A percentile compares a stretch with the other conserved stretches of the same genome.
These are phyloP conservation scores for Haemoproteus tartakovskyi DNA, from an alignment of 169 alveolate species.

Conservation along the genomic window DNA sequence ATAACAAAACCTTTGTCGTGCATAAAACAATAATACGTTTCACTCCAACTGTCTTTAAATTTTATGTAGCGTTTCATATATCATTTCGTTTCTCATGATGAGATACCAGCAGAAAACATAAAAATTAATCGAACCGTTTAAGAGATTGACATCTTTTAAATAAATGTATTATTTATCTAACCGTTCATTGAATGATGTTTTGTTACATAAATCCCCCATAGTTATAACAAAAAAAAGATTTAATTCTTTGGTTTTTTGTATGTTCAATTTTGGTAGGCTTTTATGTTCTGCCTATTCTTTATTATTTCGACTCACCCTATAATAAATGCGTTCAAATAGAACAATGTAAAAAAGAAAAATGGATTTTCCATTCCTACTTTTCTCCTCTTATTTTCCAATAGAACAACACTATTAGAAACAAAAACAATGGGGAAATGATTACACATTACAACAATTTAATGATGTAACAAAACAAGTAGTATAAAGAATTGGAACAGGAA, in stretches of 20 bases:
- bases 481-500: no score
- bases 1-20: conserved; percentile 11
- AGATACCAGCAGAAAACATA: conserved; percentile 32
- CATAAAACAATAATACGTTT: conserved; percentile 16
- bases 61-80: conserved; percentile 2
- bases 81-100: conserved; percentile 18
- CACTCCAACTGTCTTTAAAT: conserved; percentile 22
- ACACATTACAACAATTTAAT: no score
- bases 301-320: conserved; percentile 21
- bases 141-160: conserved; percentile 6
- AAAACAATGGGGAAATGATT: no score
- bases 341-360: conserved; percentile 20
- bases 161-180: neutral
- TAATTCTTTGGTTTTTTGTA: conserved; percentile 27
- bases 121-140: conserved; percentile 32
- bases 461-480: no score
- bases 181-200: neutral
- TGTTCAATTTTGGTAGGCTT: conserved; percentile 8
- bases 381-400: no score
- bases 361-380: neutral
- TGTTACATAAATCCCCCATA: conserved; percentile 17
- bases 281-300: conserved; percentile 25
- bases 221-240: conserved; percentile 22
- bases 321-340: conserved; percentile 22
- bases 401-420: no score